Base-by-base conservation (phyloP, 2,329 filamentous ascomycete genomes). In the Mycocentrospora acerina region DNA sequence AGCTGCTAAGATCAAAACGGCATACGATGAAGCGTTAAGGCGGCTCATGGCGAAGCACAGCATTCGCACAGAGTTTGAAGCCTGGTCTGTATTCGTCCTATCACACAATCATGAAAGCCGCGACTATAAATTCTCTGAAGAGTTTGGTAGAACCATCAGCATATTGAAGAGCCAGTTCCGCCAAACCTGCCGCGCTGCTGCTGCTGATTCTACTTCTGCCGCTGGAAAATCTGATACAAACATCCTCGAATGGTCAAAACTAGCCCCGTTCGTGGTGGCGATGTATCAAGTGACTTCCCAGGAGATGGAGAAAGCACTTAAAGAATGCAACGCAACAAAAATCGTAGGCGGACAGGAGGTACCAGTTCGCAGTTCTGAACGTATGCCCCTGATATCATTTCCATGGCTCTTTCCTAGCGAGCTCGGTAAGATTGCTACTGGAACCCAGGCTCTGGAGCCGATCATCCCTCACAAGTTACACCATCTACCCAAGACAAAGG, bases 71-170 rank as follows among this genome's bases (percentile, higher is more conserved):
- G 93, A 98, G 57, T 96, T 95, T 51, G 93, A 98, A 66, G 79
- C 95, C 9, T 96, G 85, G 82, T 85, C 89, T 0, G 84, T 88
- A 0, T 97, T 96, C 64, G 81, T 90, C 2, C 74, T 97, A 41
- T 78, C 79, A 1, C 88, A 86, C 58, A 86, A 87, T 7, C 77
- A 81, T 1, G 77, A 88, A 17, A 82, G 80, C 24, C 80, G 77
- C 7, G 88, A 93, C 48, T 97, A 94, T 71, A 95, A 93, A 57
- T 80, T 90, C 32, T 83, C 90, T 32, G 91, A 98, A 64, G 85
- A 87, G 12, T 81, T 97, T 22, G 86, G 86, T 0, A 74, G 76
- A 4, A 80, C 91, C 14, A 79, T 85, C 2, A 72, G 72, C 1
- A 73, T 74, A 0, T 70, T 97, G 18, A 88, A 83, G 55, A 74